Evolutionary conservation across 805 yeast species (phyloP).

Genomic region (Candida mattraensis): DNA sequence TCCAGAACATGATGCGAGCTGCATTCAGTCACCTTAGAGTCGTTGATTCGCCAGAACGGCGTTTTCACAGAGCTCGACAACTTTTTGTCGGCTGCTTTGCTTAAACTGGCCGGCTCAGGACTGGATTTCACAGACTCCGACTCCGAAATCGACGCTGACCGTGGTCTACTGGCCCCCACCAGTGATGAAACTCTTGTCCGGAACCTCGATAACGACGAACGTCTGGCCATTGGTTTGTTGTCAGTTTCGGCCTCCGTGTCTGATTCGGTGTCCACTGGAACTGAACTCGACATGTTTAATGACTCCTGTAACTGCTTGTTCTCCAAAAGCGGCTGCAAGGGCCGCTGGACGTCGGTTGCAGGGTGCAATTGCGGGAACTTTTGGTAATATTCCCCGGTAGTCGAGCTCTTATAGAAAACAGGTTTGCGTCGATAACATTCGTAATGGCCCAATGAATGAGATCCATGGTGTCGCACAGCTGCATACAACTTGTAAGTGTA

Average conservation of each 20-base stretch:
- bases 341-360: not conserved
- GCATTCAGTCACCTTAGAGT: conserved; percentile 65
- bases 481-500: conserved; percentile 62
- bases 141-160: conserved; percentile 12
- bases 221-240: conserved; percentile 4
- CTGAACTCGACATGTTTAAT: not conserved
- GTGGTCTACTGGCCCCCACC: conserved; percentile 16
- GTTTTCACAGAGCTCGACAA: conserved; percentile 53
- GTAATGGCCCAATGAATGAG: conserved; percentile 87
- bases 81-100: conserved; percentile 38
- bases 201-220: conserved; percentile 19
- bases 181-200: conserved; percentile 25
- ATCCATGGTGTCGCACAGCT: conserved; percentile 81
- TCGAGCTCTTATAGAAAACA: conserved; percentile 43
- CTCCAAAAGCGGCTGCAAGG: not conserved
- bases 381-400: conserved; percentile 25
- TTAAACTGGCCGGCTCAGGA: conserved; percentile 3
- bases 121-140: conserved; percentile 2
- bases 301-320: not conserved
- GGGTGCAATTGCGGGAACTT: conserved; percentile 17
- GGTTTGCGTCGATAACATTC: conserved; percentile 86
- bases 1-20: conserved; percentile 54
- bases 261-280: conserved; percentile 1
- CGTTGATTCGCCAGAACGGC: conserved; percentile 88
- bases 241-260: not conserved